Evolutionary conservation across 148 eudicot species (phyloP).

Genomic region (Rheum nobile): DNA sequence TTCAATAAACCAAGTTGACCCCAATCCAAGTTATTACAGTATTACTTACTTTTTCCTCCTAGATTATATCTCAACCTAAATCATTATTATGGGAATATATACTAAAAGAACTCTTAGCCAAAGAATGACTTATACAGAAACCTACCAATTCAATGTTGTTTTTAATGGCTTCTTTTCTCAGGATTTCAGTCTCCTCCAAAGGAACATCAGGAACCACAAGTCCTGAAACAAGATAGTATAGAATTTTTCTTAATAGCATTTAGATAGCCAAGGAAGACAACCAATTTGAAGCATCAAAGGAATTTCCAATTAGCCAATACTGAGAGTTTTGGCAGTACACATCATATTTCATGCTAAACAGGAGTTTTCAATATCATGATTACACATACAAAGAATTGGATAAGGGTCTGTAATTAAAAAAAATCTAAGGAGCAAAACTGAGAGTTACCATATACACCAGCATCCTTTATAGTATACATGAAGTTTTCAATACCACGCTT

Average conservation of each 20-base stretch:
- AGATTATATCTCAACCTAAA: not conserved
- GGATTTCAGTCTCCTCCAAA: conserved; percentile 74
- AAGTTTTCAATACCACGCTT: conserved; percentile 80
- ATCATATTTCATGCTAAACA: not conserved
- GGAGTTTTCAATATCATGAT: not conserved
- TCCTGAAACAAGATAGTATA: conserved; percentile 37
- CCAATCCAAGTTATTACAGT: not conserved
- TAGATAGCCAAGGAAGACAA: not conserved
- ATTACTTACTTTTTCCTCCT: not conserved
- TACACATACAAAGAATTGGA: not conserved
- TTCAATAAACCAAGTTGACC: not conserved
- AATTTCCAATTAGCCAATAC: not conserved
- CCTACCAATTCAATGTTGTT: conserved; percentile 73
- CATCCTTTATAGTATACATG: conserved; percentile 74
- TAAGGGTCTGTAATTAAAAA: not conserved
- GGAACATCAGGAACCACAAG: conserved; percentile 98
- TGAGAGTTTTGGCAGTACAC: too few species aligned
- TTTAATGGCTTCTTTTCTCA: conserved; percentile 68
- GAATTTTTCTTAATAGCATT: not conserved
- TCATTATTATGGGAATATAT: too few species aligned
- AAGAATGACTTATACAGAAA: not conserved
- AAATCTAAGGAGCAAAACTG: not conserved
- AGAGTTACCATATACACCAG: conserved; percentile 72
- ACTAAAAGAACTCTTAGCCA: not conserved
- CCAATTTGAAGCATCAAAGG: not conserved